These are phyloP conservation scores for Fusarium nematophilum DNA, from an alignment of 2,329 filamentous ascomycete species.

Conservation along the genomic window DNA sequence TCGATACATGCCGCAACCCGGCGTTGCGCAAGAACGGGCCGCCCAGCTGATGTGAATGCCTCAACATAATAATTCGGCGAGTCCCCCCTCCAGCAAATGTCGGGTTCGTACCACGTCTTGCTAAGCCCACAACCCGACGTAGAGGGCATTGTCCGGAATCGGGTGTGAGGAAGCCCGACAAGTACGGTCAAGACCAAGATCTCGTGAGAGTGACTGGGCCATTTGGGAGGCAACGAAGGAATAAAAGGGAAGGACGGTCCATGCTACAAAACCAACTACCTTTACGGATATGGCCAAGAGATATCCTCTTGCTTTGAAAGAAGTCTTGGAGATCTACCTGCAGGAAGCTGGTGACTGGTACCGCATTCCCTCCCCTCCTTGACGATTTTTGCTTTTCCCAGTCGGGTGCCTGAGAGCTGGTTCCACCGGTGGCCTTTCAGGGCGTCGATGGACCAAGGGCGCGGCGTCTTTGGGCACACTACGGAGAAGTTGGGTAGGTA, in stretches of 20 bases:
- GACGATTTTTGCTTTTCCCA: constrained; percentile 28
- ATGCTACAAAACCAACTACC: background rate
- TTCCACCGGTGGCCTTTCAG: constrained; percentile 30
- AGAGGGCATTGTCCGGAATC: constrained; percentile 4
- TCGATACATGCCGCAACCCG: background rate
- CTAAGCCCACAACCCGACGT: constrained; percentile 15
- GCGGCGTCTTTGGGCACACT: constrained; percentile 9
- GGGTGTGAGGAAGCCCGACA: constrained; percentile 11
- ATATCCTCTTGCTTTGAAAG: constrained; percentile 27
- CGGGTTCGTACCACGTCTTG: constrained; percentile 22
- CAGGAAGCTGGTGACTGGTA: constrained; percentile 13
- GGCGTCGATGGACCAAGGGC: constrained; percentile 13
- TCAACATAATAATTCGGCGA: constrained; percentile 11
- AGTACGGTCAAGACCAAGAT: too few species aligned
- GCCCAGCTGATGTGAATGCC: constrained; percentile 6
- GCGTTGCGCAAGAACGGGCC: constrained; percentile 4
- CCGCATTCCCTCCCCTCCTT: constrained; percentile 25
- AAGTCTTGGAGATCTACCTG: constrained; percentile 16
- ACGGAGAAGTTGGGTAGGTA: too few species aligned
- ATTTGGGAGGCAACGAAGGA: too few species aligned
- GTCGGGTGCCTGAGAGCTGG: constrained; percentile 37
- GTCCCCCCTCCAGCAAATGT: constrained; percentile 14
- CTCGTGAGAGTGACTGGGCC: background rate
- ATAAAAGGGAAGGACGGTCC: too few species aligned
- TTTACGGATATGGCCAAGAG: background rate